Conservation (phyloP, 306 rosid species). For the Vigna reflexopilosa region DNA sequence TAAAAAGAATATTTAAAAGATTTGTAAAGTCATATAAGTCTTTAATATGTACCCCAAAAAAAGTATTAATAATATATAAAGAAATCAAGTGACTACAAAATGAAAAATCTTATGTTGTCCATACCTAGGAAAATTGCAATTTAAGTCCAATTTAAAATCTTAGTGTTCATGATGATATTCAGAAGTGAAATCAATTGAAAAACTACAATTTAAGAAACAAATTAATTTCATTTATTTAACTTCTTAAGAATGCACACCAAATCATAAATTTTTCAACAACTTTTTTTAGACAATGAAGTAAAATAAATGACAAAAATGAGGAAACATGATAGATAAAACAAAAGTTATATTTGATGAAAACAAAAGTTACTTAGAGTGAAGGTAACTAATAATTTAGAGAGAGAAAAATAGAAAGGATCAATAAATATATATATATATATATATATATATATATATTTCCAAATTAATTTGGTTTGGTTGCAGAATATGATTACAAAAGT, state of each 20-base stretch:
- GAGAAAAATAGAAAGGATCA: too few species aligned
- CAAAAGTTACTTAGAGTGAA: slow-evolving; percentile 52
- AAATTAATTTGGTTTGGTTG: slow-evolving; percentile 39
- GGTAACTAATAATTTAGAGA: neutral
- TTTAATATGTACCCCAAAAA: neutral
- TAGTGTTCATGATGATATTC: too few species aligned
- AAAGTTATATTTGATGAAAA: slow-evolving; percentile 39
- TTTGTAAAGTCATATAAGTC: neutral
- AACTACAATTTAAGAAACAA: neutral
- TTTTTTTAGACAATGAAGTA: neutral
- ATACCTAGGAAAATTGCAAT: too few species aligned
- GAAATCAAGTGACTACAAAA: neutral
- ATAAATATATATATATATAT: too few species aligned
- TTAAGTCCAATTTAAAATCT: neutral
- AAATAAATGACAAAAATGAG: neutral
- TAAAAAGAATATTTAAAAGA: neutral
- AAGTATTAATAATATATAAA: neutral
- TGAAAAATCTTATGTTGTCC: too few species aligned
- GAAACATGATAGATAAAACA: slow-evolving; percentile 8
- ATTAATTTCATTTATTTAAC: neutral
- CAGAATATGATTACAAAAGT: slow-evolving; percentile 45
- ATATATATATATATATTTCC: too few species aligned
- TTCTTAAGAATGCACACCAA: neutral
- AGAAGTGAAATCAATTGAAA: neutral
- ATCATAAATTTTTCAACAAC: neutral